Conservation (phyloP, 148 eudicot species). For the Diospyros kaki region DNA sequence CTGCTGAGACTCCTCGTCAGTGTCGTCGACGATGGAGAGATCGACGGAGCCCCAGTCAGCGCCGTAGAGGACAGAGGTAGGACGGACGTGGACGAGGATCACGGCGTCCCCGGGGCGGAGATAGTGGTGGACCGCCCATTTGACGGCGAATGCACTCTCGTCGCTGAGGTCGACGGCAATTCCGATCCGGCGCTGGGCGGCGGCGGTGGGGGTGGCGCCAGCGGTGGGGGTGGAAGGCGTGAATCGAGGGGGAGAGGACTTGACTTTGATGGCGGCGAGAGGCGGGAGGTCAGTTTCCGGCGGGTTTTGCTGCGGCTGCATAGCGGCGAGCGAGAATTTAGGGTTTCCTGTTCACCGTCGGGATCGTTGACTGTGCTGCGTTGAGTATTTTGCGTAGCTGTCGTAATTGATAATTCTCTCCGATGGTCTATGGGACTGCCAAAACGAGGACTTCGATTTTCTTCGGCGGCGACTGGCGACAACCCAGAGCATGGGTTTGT, state of each 20-base stretch:
- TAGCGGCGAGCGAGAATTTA: background rate
- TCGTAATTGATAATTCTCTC: too few relatives aligned
- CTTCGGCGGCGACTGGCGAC: background rate
- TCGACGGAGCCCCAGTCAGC: conserved; percentile 95
- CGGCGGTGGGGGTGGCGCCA: conserved; percentile 61
- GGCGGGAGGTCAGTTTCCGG: conserved; percentile 36
- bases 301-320: conserved; percentile 20
- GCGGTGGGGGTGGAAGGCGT: conserved; percentile 39
- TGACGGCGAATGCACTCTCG: conserved; percentile 84
- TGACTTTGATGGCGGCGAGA: conserved; percentile 51
- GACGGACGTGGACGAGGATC: conserved; percentile 67
- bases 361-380: background rate
- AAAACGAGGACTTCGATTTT: too few relatives aligned
- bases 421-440: too few relatives aligned
- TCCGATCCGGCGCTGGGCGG: conserved; percentile 72
- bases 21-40: conserved; percentile 23
- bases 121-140: conserved; percentile 86
- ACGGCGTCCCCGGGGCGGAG: conserved; percentile 85
- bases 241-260: conserved; percentile 43
- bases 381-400: background rate
- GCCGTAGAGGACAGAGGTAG: conserved; percentile 81
- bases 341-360: conserved; percentile 6
- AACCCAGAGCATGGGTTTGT: too few relatives aligned
- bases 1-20: conserved; percentile 37
- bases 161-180: conserved; percentile 85